These are phyloP conservation scores for Perkinsela sp. DNA, from an alignment of 208 protist genomes.

Conservation along the genomic window DNA sequence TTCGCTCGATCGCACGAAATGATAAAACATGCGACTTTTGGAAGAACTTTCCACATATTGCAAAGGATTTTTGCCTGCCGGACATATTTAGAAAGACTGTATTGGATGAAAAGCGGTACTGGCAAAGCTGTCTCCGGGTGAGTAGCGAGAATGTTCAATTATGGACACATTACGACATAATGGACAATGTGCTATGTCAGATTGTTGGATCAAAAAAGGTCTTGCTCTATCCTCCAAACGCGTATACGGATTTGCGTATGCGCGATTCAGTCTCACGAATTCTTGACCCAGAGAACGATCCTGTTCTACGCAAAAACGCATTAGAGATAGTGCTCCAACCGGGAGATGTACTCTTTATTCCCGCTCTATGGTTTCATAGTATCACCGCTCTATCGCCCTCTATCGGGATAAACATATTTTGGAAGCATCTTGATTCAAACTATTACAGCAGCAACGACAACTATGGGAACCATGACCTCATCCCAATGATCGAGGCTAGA, in stretches of 20 bases:
- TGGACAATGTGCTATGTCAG: conserved; percentile 72
- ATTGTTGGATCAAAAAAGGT: conserved; percentile 59
- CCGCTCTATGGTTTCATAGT: conserved; percentile 67
- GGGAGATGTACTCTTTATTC: conserved; percentile 73
- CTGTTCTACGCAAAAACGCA: conserved; percentile 17
- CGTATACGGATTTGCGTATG: conserved; percentile 61
- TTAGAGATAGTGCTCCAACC: conserved; percentile 35
- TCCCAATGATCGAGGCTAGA: conserved; percentile 14
- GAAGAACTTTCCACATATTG: conserved; percentile 29
- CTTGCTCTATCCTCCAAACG: conserved; percentile 47
- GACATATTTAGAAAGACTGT: conserved; percentile 7
- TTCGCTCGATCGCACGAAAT: conserved; percentile 33
- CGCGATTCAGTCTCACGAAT: conserved; percentile 48
- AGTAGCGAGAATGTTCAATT: conserved; percentile 50
- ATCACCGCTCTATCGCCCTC: conserved; percentile 27
- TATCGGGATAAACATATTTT: conserved; percentile 61
- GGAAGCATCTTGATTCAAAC: conserved; percentile 17
- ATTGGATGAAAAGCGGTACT: conserved; percentile 28
- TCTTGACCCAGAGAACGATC: conserved; percentile 37
- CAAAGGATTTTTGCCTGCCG: conserved; percentile 32
- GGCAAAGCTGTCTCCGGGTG: conserved; percentile 54
- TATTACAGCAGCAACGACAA: conserved; percentile 50
- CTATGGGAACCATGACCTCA: conserved; percentile 60
- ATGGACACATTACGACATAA: conserved; percentile 74
- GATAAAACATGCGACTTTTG: conserved; percentile 56